These are phyloP conservation scores for Phtheirospermum japonicum DNA, from an alignment of 257 asterid genomes.

Conservation along the genomic window DNA sequence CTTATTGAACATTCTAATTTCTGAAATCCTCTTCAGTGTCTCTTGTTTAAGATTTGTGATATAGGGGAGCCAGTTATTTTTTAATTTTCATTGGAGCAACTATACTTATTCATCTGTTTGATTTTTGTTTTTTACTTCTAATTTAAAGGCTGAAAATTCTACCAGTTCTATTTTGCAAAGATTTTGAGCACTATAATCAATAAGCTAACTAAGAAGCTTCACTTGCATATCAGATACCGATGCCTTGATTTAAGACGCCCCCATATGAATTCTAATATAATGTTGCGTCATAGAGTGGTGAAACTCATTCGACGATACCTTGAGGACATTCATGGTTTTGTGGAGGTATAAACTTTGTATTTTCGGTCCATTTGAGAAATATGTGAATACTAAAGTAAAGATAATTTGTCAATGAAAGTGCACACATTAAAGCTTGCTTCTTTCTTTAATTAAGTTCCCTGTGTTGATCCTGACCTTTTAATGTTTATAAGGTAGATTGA, in stretches of 20 bases:
- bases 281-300: conserved; percentile 87
- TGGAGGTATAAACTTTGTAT: conserved; percentile 65
- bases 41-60: conserved; percentile 12
- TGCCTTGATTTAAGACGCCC: conserved; percentile 94
- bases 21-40: not conserved
- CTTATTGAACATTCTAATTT: conserved; percentile 2
- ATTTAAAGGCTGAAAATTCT: not conserved
- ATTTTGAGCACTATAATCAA: not conserved
- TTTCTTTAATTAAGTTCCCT: not conserved
- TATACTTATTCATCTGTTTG: not conserved
- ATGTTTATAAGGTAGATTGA: conserved; percentile 94
- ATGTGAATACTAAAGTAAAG: not conserved
- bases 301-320: conserved; percentile 87
- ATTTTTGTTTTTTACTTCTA: not conserved
- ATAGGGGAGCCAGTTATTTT: not conserved
- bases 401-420: not conserved
- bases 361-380: conserved; percentile 16
- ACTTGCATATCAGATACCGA: conserved; percentile 59
- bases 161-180: conserved; percentile 2
- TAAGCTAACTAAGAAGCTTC: conserved; percentile 21
- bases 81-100: not conserved
- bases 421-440: conserved; percentile 8
- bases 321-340: conserved; percentile 83
- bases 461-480: conserved; percentile 73
- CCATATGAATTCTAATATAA: conserved; percentile 67